Percentiles rank a stretch among this genome's conserved stretches.
These are phyloP conservation scores for Arthrobotrys megalospora DNA, from an alignment of 2,329 filamentous ascomycete species.

Conservation along the genomic window DNA sequence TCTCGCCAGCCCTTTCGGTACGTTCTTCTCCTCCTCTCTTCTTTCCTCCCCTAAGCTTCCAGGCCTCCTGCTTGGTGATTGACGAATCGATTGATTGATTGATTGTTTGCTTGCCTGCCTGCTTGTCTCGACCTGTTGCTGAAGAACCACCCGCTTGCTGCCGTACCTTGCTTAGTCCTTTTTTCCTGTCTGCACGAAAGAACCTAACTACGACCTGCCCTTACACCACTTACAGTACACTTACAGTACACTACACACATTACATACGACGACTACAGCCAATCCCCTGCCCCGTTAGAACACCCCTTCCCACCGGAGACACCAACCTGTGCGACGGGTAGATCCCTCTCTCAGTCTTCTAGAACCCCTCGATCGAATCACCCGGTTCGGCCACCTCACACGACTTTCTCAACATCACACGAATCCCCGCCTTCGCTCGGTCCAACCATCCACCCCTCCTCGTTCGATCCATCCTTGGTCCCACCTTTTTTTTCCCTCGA, in stretches of 20 bases:
- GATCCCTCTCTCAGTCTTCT: slow-evolving; percentile 31
- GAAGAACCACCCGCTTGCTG: not conserved
- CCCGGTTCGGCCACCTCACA: slow-evolving; percentile 59
- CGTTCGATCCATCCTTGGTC: slow-evolving; percentile 49
- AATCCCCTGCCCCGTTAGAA: slow-evolving; percentile 27
- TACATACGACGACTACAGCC: not conserved
- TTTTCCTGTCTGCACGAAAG: not conserved
- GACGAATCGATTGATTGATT: slow-evolving; percentile 5
- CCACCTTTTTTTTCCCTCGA: slow-evolving; percentile 54
- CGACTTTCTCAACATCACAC: slow-evolving; percentile 49
- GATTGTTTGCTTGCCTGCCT: not conserved
- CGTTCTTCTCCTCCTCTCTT: not conserved
- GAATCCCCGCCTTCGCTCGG: slow-evolving; percentile 44
- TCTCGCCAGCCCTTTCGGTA: slow-evolving; percentile 1
- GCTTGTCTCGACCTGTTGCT: not conserved
- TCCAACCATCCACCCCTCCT: slow-evolving; percentile 53
- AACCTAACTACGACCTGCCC: slow-evolving; percentile 2
- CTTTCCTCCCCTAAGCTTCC: not conserved
- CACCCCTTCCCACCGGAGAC: slow-evolving; percentile 3
- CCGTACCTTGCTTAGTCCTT: not conserved
- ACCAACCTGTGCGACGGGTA: slow-evolving; percentile 51
- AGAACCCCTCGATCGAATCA: slow-evolving; percentile 11
- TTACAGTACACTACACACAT: not conserved
- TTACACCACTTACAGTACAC: not conserved
- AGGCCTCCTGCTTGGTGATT: slow-evolving; percentile 3